Evolutionary conservation across 225 moss, liverwort and hornwort genomes (phyloP).

Genomic region (Pleurozium schreberi): DNA sequence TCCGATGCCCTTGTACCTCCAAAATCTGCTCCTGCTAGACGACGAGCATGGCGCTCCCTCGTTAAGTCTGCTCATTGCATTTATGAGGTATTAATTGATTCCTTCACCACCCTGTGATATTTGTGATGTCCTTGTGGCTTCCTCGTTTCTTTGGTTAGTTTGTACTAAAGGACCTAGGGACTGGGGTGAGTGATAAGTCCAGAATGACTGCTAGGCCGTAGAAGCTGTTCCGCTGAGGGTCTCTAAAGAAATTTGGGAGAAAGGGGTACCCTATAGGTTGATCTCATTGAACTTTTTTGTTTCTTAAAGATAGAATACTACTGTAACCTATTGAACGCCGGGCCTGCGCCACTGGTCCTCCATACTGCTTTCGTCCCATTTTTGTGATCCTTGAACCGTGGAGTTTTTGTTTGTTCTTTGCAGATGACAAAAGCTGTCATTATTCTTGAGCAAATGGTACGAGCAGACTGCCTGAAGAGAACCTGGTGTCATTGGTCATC

Average conservation of each 20-base stretch:
- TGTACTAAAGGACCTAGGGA: background rate
- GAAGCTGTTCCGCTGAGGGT: background rate
- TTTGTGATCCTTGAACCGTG: background rate
- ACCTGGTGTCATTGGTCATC: slow-evolving; percentile 97
- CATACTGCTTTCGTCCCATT: background rate
- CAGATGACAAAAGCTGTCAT: slow-evolving; percentile 85
- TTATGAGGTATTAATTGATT: slow-evolving; percentile 51
- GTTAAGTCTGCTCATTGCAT: slow-evolving; percentile 78
- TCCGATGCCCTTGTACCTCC: slow-evolving; percentile 50
- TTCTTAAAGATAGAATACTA: background rate
- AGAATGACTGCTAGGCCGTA: background rate
- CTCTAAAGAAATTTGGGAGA: background rate
- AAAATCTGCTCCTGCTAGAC: slow-evolving; percentile 41
- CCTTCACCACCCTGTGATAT: background rate
- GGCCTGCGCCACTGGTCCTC: background rate
- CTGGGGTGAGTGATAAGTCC: background rate
- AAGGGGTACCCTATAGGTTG: background rate
- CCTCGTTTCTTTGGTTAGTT: background rate
- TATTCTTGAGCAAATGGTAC: slow-evolving; percentile 85
- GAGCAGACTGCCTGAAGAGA: slow-evolving; percentile 69
- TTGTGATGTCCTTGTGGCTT: background rate
- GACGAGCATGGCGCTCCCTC: slow-evolving; percentile 85
- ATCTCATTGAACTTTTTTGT: background rate
- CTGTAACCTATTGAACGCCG: background rate
- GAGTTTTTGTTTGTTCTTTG: slow-evolving; percentile 5